A percentile compares a stretch with the other conserved stretches of the same genome.
Conservation (phyloP, 2,329 filamentous ascomycete species). For the Fusarium tuaranense region DNA sequence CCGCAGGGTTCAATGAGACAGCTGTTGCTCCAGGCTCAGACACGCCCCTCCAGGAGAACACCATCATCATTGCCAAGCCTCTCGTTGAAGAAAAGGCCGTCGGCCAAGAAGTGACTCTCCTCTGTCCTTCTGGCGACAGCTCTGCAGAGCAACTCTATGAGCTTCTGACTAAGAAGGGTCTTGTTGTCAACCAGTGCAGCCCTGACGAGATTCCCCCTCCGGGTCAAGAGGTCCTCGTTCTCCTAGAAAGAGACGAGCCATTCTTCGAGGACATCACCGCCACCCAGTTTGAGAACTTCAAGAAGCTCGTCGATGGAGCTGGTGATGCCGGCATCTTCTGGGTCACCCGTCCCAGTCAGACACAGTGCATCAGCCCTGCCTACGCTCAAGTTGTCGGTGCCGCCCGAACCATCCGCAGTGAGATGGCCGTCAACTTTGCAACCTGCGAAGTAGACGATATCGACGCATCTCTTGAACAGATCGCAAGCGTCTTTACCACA, state of each 20-base stretch:
- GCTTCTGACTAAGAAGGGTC: slow-evolving; percentile 29
- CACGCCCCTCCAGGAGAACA: slow-evolving; percentile 24
- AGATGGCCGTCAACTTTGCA: slow-evolving; percentile 43
- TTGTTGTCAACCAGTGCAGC: slow-evolving; percentile 20
- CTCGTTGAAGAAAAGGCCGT: not conserved
- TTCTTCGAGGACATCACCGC: slow-evolving; percentile 43
- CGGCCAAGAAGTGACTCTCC: not conserved
- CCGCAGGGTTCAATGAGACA: slow-evolving; percentile 40
- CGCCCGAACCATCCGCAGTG: slow-evolving; percentile 45
- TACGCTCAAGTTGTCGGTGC: slow-evolving; percentile 46
- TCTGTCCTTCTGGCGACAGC: not conserved
- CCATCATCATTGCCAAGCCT: slow-evolving; percentile 20
- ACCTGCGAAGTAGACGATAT: slow-evolving; percentile 46
- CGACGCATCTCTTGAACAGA: slow-evolving; percentile 7
- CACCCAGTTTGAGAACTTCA: slow-evolving; percentile 25
- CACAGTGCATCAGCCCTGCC: slow-evolving; percentile 42
- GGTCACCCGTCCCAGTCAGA: slow-evolving; percentile 46
- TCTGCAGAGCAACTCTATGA: not conserved
- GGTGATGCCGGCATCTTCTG: slow-evolving; percentile 41
- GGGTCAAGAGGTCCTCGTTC: slow-evolving; percentile 43
- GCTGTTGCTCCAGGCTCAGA: slow-evolving; percentile 34
- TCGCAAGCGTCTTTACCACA: slow-evolving; percentile 36
- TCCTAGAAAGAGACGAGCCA: slow-evolving; percentile 42
- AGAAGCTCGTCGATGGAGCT: slow-evolving; percentile 9
- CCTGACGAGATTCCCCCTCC: slow-evolving; percentile 27